Base-by-base conservation (phyloP, 179 eudicot genomes). In the Beta lomatogona region DNA sequence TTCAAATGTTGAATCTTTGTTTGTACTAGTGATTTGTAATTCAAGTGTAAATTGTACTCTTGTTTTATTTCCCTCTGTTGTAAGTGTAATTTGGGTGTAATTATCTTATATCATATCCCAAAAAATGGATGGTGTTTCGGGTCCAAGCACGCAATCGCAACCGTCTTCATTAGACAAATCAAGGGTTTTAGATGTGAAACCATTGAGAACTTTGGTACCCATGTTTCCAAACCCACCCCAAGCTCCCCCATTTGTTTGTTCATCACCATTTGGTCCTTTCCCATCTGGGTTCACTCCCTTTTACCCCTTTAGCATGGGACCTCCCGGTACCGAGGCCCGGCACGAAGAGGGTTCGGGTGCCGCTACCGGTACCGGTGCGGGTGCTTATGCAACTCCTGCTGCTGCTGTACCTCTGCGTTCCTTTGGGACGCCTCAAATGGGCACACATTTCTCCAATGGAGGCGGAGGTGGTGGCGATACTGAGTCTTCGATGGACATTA, bases 221-320 rank as follows among this genome's bases (percentile, higher is more conserved):
- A 77, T 85, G 80, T 85, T 85, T 63, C 87, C 87, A 25, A 85
- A 79, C 41, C 87, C 87, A 76, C 87, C 87, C 18, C 87, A 85
- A 75, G 87, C 80, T 61, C 87, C 87, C 3, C 87, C 87, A 0
- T 85, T 82, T 79, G 82, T 85, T 36, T 85, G 85, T 76, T 85
- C 87, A 1, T 75, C 87, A 3, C 87, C 87, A 18, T 85, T 85
- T 75, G 87, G 87, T 13, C 87, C 87, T 12, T 82, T 85, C 9
- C 87, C 87, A 52, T 82, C 87, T 61, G 87, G 87, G 54, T 85
- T 82, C 22, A 85, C 87, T 68, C 87, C 87, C 3, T 85, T 85
- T 78, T 85, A 85, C 78, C 87, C 87, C 6, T 85, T 85, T 69
- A 85, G 87, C 55, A 82, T 85, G 87, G 82, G 77, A 2, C 66